Conservation (phyloP, 1,284 basidiomycete genomes). For the Austropuccinia psidii region DNA sequence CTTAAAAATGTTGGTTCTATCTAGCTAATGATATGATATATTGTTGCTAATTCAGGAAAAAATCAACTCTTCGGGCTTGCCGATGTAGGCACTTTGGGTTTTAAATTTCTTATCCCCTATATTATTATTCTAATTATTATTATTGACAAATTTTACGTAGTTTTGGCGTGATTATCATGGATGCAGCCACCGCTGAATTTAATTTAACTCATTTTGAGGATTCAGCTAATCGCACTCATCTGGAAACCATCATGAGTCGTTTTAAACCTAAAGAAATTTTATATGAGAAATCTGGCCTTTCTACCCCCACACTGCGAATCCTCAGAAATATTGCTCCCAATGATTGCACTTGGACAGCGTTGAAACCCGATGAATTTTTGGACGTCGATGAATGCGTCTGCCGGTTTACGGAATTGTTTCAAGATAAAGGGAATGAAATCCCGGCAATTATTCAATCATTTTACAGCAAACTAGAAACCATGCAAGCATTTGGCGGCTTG, state of each 20-base stretch:
- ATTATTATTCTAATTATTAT: neutral
- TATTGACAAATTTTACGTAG: conserved; percentile 40
- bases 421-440: conserved; percentile 50
- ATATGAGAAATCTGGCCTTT: conserved; percentile 67
- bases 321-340: conserved; percentile 41
- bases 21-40: neutral
- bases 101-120: neutral
- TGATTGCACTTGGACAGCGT: conserved; percentile 71
- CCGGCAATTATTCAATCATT: conserved; percentile 68
- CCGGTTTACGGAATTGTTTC: conserved; percentile 61
- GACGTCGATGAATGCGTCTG: conserved; percentile 63
- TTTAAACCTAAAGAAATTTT: conserved; percentile 86
- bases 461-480: conserved; percentile 59
- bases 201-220: conserved; percentile 83
- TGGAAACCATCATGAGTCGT: conserved; percentile 91
- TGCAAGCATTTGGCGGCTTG: conserved; percentile 79
- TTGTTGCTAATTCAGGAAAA: conserved; percentile 28
- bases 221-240: conserved; percentile 78
- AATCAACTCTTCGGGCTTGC: conserved; percentile 25
- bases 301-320: conserved; percentile 41
- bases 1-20: neutral
- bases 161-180: conserved; percentile 90
- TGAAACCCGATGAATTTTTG: conserved; percentile 71
- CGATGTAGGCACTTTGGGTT: conserved; percentile 40
- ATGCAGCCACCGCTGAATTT: conserved; percentile 94